A percentile compares a stretch with the other conserved stretches of the same genome.
These are phyloP conservation scores for Boletellus ananiceps DNA, from an alignment of 768 basidiomycete genomes.

Conservation along the genomic window DNA sequence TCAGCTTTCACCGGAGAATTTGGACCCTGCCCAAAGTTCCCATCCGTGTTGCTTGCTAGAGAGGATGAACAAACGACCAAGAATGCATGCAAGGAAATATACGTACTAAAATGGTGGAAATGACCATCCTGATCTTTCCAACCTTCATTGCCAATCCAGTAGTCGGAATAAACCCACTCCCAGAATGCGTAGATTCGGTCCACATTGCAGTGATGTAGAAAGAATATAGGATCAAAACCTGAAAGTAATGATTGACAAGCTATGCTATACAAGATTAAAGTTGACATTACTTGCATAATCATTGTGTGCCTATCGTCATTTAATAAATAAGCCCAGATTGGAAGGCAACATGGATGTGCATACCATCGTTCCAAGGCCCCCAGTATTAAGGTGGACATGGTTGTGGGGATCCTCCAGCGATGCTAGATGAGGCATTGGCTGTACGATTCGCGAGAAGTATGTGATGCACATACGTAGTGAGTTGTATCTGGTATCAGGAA, in stretches of 20 bases:
- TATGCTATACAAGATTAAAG: background rate
- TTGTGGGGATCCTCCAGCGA: slow-evolving; percentile 20
- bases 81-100: background rate
- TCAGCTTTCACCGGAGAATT: too few relatives aligned
- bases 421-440: slow-evolving; percentile 2
- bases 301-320: slow-evolving; percentile 4
- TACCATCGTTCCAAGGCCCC: slow-evolving; percentile 19
- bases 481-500: too few relatives aligned
- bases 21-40: too few relatives aligned
- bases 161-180: slow-evolving; percentile 19
- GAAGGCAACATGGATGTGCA: background rate
- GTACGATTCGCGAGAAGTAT: too few relatives aligned
- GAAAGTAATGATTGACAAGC: background rate
- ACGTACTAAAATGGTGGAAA: slow-evolving; percentile 7
- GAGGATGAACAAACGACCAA: background rate
- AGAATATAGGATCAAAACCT: slow-evolving; percentile 21
- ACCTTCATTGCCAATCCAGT: slow-evolving; percentile 11
- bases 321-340: background rate
- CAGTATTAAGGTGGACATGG: slow-evolving; percentile 14
- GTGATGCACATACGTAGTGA: too few relatives aligned
- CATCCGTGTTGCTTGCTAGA: background rate
- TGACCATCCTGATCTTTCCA: slow-evolving; percentile 9
- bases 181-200: slow-evolving; percentile 19
- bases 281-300: slow-evolving; percentile 18
- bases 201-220: slow-evolving; percentile 17